These are phyloP conservation scores for Yamadazyma paraphyllophila DNA, from an alignment of 805 yeast genomes.

Conservation along the genomic window DNA sequence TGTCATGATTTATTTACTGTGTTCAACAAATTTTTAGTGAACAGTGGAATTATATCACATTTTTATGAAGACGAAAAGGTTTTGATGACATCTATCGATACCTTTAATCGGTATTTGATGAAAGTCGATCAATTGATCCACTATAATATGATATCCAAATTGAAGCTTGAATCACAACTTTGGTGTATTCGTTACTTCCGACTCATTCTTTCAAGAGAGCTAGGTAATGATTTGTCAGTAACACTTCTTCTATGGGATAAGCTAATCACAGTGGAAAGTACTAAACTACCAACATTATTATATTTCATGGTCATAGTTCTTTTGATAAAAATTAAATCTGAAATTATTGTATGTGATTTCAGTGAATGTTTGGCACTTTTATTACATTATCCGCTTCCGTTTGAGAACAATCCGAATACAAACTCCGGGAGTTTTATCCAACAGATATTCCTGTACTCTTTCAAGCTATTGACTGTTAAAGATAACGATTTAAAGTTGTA, in stretches of 20 bases:
- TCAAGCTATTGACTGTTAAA: constrained; percentile 29
- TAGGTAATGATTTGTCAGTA: constrained; percentile 37
- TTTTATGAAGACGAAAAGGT: constrained; percentile 41
- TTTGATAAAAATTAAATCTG: constrained; percentile 44
- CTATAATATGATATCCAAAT: constrained; percentile 41
- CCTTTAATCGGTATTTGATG: constrained; percentile 47
- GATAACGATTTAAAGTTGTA: constrained; percentile 38
- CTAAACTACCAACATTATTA: constrained; percentile 33
- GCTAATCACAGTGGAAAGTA: constrained; percentile 29
- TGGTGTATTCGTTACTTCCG: constrained; percentile 56
- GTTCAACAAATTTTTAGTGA: constrained; percentile 41
- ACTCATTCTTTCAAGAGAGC: constrained; percentile 46
- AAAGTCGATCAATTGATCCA: constrained; percentile 49
- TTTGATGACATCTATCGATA: constrained; percentile 46
- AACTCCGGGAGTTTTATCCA: constrained; percentile 19
- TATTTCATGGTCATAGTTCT: constrained; percentile 43
- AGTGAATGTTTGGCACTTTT: constrained; percentile 49
- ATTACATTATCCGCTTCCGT: constrained; percentile 47
- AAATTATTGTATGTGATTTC: constrained; percentile 47
- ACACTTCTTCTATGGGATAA: constrained; percentile 50
- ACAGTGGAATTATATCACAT: constrained; percentile 37
- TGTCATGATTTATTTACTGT: constrained; percentile 45
- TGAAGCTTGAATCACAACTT: constrained; percentile 48
- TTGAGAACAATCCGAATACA: constrained; percentile 14
- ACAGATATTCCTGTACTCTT: constrained; percentile 32